These are phyloP conservation scores for Stagonosporopsis chrysanthemi DNA, from an alignment of 2,329 filamentous ascomycete genomes.

Conservation along the genomic window DNA sequence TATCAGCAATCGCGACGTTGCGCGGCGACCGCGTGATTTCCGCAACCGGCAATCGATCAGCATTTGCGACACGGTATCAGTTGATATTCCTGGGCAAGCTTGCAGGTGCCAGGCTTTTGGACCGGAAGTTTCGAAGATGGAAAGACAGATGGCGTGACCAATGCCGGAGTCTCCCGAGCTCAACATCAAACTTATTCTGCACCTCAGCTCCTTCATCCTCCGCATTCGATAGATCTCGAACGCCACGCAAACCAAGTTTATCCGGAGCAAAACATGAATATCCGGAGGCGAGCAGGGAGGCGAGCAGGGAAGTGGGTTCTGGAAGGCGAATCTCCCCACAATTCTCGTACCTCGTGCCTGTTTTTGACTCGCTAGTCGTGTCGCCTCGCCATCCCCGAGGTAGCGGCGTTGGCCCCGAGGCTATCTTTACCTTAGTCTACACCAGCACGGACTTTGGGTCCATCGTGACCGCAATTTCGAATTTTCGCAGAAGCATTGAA, in stretches of 20 bases:
- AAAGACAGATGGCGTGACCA: constrained; percentile 17
- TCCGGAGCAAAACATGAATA: constrained; percentile 18
- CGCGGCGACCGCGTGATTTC: constrained; percentile 1
- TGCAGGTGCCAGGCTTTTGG: constrained; percentile 17
- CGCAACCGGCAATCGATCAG: constrained; percentile 8
- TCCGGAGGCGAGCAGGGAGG: constrained; percentile 18
- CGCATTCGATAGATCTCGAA: constrained; percentile 20
- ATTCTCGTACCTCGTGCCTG: constrained; percentile 23
- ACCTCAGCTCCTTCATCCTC: constrained; percentile 11
- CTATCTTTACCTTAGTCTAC: constrained; percentile 24
- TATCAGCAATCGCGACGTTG: constrained; percentile 9
- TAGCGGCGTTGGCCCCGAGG: constrained; percentile 18
- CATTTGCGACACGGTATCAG: constrained; percentile 7
- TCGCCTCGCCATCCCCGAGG: constrained; percentile 21
- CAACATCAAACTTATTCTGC: constrained; percentile 22
- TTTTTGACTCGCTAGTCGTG: constrained; percentile 22
- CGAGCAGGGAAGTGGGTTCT: constrained; percentile 22
- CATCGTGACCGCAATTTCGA: constrained; percentile 20
- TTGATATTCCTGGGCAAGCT: constrained; percentile 8
- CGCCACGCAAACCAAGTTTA: constrained; percentile 19
- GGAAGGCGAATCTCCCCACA: constrained; percentile 24
- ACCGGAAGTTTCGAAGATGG: constrained; percentile 8
- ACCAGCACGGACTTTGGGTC: constrained; percentile 19
- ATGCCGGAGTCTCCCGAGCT: constrained; percentile 20
- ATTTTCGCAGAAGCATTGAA: constrained; percentile 20